Conservation (phyloP, 495 filamentous ascomycete species). For the Clohesyomyces aquaticus region DNA sequence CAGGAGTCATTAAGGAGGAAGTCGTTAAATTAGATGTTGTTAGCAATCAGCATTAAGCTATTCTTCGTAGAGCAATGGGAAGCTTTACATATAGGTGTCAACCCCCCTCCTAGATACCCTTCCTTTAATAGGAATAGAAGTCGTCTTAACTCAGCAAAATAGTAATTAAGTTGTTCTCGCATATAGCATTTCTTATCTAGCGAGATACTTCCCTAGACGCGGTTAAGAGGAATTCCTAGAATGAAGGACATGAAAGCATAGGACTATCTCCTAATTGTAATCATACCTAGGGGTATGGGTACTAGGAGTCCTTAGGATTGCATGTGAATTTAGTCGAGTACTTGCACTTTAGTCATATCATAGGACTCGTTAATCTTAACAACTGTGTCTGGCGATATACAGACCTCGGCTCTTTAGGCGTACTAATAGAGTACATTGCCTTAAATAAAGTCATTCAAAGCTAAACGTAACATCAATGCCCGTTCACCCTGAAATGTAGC, state of each 20-base stretch:
- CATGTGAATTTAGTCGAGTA: conserved; percentile 4
- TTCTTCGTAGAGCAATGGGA: conserved; percentile 6
- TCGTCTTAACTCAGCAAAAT: conserved; percentile 12
- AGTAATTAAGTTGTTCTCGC: conserved; percentile 7
- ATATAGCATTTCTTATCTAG: conserved; percentile 10
- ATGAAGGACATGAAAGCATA: conserved; percentile 12
- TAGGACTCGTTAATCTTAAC: conserved; percentile 6
- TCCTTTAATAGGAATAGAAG: conserved; percentile 6
- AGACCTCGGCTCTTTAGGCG: too few relatives aligned
- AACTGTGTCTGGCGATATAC: too few relatives aligned
- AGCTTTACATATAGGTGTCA: conserved; percentile 10
- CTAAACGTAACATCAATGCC: too few relatives aligned
- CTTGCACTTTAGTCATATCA: background rate
- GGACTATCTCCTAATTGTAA: conserved; percentile 8
- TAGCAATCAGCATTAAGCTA: conserved; percentile 6
- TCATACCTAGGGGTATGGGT: conserved; percentile 10
- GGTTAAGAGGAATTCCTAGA: conserved; percentile 8
- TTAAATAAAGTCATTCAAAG: too few relatives aligned
- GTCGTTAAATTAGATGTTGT: conserved; percentile 9
- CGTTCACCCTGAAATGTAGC: too few relatives aligned
- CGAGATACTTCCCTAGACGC: conserved; percentile 8
- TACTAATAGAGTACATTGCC: too few relatives aligned
- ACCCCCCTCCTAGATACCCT: conserved; percentile 14
- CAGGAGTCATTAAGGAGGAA: conserved; percentile 17
- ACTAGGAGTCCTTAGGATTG: conserved; percentile 5